Percentiles rank a stretch among this genome's conserved stretches.
These are phyloP conservation scores for Penicillium chermesinum DNA, from an alignment of 495 filamentous ascomycete species.

Conservation along the genomic window DNA sequence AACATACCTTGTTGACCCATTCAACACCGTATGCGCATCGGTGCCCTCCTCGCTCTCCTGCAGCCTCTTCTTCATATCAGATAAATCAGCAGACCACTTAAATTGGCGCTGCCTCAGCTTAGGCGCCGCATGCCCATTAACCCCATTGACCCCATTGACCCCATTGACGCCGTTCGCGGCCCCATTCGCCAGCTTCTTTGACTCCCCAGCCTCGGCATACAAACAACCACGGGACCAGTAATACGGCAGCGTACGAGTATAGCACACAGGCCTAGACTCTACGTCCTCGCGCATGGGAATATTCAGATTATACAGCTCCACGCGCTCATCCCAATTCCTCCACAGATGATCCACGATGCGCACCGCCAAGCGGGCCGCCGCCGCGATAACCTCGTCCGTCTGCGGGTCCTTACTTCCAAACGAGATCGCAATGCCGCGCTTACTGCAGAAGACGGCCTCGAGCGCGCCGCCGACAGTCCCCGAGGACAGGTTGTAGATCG, in stretches of 20 bases:
- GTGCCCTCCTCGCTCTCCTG: conserved; percentile 62
- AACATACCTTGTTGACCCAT: conserved; percentile 52
- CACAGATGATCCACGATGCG: conserved; percentile 67
- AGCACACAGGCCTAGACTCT: conserved; percentile 60
- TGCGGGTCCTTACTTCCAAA: conserved; percentile 81
- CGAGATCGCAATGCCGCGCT: conserved; percentile 71
- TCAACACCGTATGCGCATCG: conserved; percentile 88
- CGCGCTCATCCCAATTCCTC: conserved; percentile 66
- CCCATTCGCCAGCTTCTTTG: conserved; percentile 9
- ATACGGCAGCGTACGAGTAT: conserved; percentile 78
- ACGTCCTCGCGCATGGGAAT: conserved; percentile 64
- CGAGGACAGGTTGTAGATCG: conserved; percentile 80
- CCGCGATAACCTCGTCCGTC: conserved; percentile 58
- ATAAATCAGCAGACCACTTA: conserved; percentile 40
- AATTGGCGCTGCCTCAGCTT: conserved; percentile 30
- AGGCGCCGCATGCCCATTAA: conserved; percentile 10
- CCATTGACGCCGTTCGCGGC: conserved; percentile 61
- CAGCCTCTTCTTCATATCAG: conserved; percentile 44
- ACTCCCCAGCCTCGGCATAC: conserved; percentile 57
- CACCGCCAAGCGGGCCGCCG: conserved; percentile 63
- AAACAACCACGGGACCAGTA: conserved; percentile 75
- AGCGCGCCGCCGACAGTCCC: conserved; percentile 90
- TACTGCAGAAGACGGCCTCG: conserved; percentile 79
- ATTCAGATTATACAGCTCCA: conserved; percentile 85
- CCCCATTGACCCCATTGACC: conserved; percentile 27